These are phyloP conservation scores for Boletus subcaerulescens DNA, from an alignment of 768 basidiomycete genomes.

Conservation along the genomic window DNA sequence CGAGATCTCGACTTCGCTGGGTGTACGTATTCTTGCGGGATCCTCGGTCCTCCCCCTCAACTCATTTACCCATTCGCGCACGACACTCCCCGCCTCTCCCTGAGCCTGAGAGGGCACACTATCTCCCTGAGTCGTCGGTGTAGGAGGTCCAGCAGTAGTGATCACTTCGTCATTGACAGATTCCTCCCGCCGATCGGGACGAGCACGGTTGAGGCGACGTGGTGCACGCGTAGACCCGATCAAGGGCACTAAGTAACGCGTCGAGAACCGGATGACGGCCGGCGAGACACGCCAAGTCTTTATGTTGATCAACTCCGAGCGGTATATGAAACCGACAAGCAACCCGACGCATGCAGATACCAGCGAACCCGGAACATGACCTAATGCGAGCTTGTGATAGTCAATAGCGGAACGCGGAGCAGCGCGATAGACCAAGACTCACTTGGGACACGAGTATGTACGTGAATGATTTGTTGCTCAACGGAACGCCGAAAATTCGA, in stretches of 20 bases:
- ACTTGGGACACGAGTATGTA: conserved; percentile 77
- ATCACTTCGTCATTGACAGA: conserved; percentile 55
- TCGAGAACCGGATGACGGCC: conserved; percentile 50
- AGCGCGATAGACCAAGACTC: conserved; percentile 12
- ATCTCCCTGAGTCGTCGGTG: conserved; percentile 23
- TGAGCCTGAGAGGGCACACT: conserved; percentile 18
- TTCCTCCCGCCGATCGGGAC: conserved; percentile 51
- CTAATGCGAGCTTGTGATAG: conserved; percentile 58
- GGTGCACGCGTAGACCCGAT: conserved; percentile 63
- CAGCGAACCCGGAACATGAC: conserved; percentile 63
- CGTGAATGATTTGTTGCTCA: conserved; percentile 73
- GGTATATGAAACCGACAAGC: conserved; percentile 72
- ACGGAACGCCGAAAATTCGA: conserved; percentile 66
- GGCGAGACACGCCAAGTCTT: conserved; percentile 78
- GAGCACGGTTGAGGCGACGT: conserved; percentile 67
- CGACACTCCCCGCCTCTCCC: conserved; percentile 40
- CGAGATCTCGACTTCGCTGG: conserved; percentile 71
- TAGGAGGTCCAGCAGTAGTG: conserved; percentile 53
- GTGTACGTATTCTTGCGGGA: conserved; percentile 61
- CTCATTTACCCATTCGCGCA: conserved; percentile 79
- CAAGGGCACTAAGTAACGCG: conserved; percentile 60
- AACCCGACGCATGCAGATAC: conserved; percentile 63
- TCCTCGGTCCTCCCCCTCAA: conserved; percentile 64
- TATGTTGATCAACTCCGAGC: conserved; percentile 75
- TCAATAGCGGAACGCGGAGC: conserved; percentile 1